These are phyloP conservation scores for Curvularia eragrostidis DNA, from an alignment of 2,329 filamentous ascomycete genomes.

Conservation along the genomic window DNA sequence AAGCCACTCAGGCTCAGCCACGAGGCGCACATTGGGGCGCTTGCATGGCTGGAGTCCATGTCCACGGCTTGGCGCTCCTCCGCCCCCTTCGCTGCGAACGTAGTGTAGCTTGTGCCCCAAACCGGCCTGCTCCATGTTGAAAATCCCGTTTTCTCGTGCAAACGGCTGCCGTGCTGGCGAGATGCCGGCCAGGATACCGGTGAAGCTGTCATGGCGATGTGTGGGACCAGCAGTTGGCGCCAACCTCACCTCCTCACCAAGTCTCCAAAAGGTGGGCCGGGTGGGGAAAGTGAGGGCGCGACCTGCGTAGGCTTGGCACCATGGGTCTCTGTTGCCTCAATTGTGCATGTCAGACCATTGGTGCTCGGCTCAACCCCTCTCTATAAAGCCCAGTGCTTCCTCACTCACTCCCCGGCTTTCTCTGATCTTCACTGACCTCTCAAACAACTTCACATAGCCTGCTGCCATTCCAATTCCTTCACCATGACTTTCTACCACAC, in stretches of 20 bases:
- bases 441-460: background rate
- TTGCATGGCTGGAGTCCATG: conserved; percentile 20
- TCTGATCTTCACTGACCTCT: background rate
- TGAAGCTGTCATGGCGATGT: background rate
- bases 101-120: conserved; percentile 4
- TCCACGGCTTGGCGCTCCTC: conserved; percentile 14
- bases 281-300: background rate
- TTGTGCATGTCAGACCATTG: background rate
- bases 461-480: background rate
- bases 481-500: conserved; percentile 53
- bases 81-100: background rate
- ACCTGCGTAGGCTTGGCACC: conserved; percentile 4
- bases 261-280: background rate
- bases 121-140: background rate
- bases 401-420: background rate
- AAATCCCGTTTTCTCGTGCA: background rate
- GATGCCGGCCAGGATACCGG: background rate
- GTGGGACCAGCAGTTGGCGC: background rate
- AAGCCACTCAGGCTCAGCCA: conserved; percentile 32
- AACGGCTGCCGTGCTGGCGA: background rate
- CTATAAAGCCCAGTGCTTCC: conserved; percentile 19
- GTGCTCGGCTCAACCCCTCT: background rate
- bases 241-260: background rate
- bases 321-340: conserved; percentile 1
- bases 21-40: conserved; percentile 24